A percentile compares a stretch with the other conserved stretches of the same genome.
These are phyloP conservation scores for Bryum argenteum DNA, from an alignment of 225 moss, liverwort and hornwort species.

Conservation along the genomic window DNA sequence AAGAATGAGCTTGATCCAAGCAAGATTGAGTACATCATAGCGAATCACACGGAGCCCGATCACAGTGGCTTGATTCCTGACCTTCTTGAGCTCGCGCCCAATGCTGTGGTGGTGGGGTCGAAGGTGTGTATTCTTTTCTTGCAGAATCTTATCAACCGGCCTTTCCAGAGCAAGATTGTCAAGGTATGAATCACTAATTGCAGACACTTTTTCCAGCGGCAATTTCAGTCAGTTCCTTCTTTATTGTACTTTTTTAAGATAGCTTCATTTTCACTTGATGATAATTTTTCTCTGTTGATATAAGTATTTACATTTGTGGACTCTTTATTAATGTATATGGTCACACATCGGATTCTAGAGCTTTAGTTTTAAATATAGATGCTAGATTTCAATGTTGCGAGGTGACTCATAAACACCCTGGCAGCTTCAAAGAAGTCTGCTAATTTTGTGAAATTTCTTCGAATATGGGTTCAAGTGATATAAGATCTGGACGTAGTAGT, in stretches of 20 bases:
- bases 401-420: no score
- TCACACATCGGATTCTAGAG: no score
- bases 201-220: background rate
- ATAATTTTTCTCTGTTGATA: background rate
- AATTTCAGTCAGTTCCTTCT: no score
- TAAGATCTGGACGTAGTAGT: background rate
- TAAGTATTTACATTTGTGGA: no score
- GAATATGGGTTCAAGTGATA: background rate
- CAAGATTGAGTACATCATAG: slow-evolving; percentile 71
- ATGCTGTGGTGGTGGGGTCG: slow-evolving; percentile 85
- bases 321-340: background rate
- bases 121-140: slow-evolving; percentile 80
- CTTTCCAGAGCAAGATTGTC: slow-evolving; percentile 74
- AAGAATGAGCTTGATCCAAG: slow-evolving; percentile 74
- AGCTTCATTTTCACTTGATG: background rate
- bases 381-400: no score
- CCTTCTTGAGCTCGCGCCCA: slow-evolving; percentile 78
- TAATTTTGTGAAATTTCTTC: background rate
- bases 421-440: no score
- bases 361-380: background rate
- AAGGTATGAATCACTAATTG: slow-evolving; percentile 46
- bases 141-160: slow-evolving; percentile 63
- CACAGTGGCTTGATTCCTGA: slow-evolving; percentile 92
- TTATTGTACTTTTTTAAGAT: background rate
- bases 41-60: slow-evolving; percentile 93